Base-by-base conservation (phyloP, 2,329 filamentous ascomycete genomes). In the Pseudocercospora fijiensis region DNA sequence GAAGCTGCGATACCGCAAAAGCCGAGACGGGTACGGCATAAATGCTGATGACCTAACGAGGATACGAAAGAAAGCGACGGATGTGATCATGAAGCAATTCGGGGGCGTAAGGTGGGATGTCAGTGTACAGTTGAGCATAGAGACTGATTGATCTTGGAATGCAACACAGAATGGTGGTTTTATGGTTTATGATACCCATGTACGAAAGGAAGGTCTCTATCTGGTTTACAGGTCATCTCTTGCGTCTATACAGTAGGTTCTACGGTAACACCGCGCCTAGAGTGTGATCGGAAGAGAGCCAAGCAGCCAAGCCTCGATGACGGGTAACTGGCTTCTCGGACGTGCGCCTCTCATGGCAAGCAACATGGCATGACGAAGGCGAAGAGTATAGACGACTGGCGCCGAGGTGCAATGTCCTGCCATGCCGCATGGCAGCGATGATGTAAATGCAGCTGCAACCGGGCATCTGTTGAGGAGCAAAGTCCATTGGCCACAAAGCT, bases 81-180 rank as follows among this genome's bases (percentile, higher is more conserved):
- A 88, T 63, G 79, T 97, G 72, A 88, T 99, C 58, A 89, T 91
- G 76, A 96, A 95, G 73, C 84, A 91, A 30, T 81, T 99, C 7
- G 93, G 92, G 4, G 94, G 94, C 65, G 83, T 95, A 74, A 88
- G 88, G 72, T 99, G 95, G 95, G 95, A 99, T 79, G 91, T 98
- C 13, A 96, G 90, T 53, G 83, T 96, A 58, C 92, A 98, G 79
- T 87, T 92, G 74, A 87, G 80, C 43, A 52, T 68, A 45, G 68
- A 70, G 16, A 53, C 24, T 11, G 49, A 53, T 30, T 52, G 24
- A 52, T 24, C 49, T 49, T 37, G 22, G 49, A 10, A 13, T 11
- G 16, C 20, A 52, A 10, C 16, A 52, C 13, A 22, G 45, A 20
- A 20, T 22, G 22, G 26, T 53, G 49, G 16, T 27, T 30, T 53